Evolutionary conservation across 495 filamentous ascomycete species (phyloP), one percentile per base, ranked within the genome.

Genomic region (Aspergillus nanangensis): DNA sequence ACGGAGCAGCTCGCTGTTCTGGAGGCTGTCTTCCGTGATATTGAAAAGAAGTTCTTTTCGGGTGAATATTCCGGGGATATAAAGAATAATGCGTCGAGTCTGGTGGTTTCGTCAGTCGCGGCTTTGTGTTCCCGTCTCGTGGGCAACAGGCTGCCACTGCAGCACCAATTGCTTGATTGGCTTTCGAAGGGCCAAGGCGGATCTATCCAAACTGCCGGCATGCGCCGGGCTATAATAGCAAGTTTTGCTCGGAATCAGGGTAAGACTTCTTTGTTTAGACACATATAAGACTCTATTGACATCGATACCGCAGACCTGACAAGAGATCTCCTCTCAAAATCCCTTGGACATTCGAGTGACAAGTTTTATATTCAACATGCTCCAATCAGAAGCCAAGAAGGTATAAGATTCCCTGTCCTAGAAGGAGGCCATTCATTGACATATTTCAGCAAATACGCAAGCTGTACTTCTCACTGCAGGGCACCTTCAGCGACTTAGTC

Each of bases 331-430:
- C 56, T 94, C 14, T 78, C 87, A 47, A 86, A 81, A 56, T 73
- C 72, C 40, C 68, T 96, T 20, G 66, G 68, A 38, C 76, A 86
- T 27, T 95, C 96, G 58, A 87, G 84, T 9, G 91, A 97, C 52
- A 81, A 87, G 41, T 70, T 96, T 27, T 91, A 84, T 56, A 90
- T 96, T 53, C 87, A 83, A 47, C 89, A 96, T 60, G 80, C 84
- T 4, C 84, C 90, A 2, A 78, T 86, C 17, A 58, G 88, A 25
- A 83, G 88, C 51, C 93, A 99, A 75, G 89, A 96, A 78, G 87
- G 88, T 87, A 56, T n/a, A n/a, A n/a, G n/a, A n/a, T n/a, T n/a
- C 45, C 65, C 64, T 29, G 18, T 33, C 15, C 15, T 13, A 21
- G 14, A 25, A 13, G n/a, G n/a, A n/a, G n/a, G 0, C 19, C 34